A percentile compares a stretch with the other conserved stretches of the same genome.
These are phyloP conservation scores for Apophysomyces elegans DNA, from an alignment of 371 early-diverging fungal species.

Conservation along the genomic window DNA sequence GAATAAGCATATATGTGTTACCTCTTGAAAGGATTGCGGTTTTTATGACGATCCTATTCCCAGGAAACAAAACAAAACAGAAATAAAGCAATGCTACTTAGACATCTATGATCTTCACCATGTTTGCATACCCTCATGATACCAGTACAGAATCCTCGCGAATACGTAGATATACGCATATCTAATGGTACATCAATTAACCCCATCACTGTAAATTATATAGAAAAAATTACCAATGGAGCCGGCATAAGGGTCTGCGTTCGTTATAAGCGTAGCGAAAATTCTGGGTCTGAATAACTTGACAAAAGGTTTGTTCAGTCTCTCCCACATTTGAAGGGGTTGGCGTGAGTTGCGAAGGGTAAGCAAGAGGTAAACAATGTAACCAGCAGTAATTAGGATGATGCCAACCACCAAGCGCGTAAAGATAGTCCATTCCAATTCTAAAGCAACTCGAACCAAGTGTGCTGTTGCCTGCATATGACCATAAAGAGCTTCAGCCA, in stretches of 20 bases:
- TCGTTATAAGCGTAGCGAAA: constrained; percentile 38
- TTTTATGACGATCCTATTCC: constrained; percentile 31
- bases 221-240: constrained; percentile 45
- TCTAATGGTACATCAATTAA: constrained; percentile 25
- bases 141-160: constrained; percentile 52
- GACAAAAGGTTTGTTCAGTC: constrained; percentile 47
- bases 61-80: not conserved
- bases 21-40: constrained; percentile 29
- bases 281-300: constrained; percentile 50
- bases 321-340: constrained; percentile 53
- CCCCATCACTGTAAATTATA: not conserved
- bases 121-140: constrained; percentile 47
- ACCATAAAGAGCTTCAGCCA: constrained; percentile 32
- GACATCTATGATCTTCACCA: not conserved
- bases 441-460: constrained; percentile 39
- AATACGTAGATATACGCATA: constrained; percentile 52
- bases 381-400: constrained; percentile 32
- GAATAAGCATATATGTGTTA: constrained; percentile 8
- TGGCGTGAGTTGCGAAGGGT: constrained; percentile 44
- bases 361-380: constrained; percentile 42
- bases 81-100: not conserved
- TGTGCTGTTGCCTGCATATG: constrained; percentile 28
- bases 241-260: constrained; percentile 47
- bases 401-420: constrained; percentile 42
- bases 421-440: constrained; percentile 54